Evolutionary conservation across 2,329 filamentous ascomycete genomes (phyloP), one percentile per base, ranked within the genome.

Genomic region (Grosmannia clavigera): DNA sequence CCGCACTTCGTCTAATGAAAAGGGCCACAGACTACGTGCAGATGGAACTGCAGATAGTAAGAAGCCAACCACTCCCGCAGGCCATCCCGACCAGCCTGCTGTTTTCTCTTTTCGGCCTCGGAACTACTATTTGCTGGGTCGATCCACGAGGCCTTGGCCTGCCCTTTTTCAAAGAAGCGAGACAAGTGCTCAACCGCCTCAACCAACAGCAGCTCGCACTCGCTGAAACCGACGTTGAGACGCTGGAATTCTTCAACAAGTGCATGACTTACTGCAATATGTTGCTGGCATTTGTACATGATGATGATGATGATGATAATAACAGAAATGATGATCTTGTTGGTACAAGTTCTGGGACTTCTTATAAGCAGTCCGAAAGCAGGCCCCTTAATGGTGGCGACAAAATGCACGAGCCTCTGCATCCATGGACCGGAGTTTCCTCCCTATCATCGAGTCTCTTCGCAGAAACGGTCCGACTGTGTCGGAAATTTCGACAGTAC

Each of bases 341-440:
- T 10, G 29, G 12, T 27, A 29, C n/a, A 9, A 31, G 50, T 31
- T 19, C 16, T n/a, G 27, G 27, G 10, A 6, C 5, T 48, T 52
- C 33, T 22, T 56, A 25, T 11, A 6, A 10, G 14, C 50, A 59
- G 57, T 3, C 22, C 35, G 12, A 31, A 27, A 14, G 5, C 10
- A 12, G 38, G n/a, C 16, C 22, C 3, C n/a, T 2, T 11, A 46
- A 48, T 27, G 14, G 3, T 10, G 27, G 31, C 5, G 56, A 11
- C 29, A 46, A 11, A 19, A 29, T 25, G 16, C 27, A 60, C n/a
- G 53, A 40, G 2, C 31, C 43, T 5, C 68, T 68, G 0, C 72
- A 74, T 60, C 72, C 72, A 0, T 74, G 72, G 72, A 74, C 72
- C 0, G 72, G 72, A 0, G 67, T 73, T 0, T 74, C 72, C 0